Conservation (phyloP, 306 rosid species). For the Cyclanthera cordifolia region DNA sequence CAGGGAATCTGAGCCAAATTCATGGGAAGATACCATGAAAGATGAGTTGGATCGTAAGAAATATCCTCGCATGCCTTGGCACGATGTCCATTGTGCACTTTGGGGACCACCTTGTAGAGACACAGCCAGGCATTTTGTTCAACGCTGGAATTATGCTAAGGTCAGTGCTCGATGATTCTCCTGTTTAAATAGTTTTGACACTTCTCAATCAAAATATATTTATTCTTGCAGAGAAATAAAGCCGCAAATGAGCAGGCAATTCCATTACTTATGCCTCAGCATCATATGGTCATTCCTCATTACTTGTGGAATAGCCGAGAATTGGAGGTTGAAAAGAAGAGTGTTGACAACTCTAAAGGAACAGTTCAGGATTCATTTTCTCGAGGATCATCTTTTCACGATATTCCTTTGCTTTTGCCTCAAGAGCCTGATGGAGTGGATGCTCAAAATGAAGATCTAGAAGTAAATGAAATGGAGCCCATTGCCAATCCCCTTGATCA, state of each 20-base stretch:
- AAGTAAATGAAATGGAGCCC: slow-evolving; percentile 11
- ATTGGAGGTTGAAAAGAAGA: slow-evolving; percentile 33
- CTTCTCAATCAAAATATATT: slow-evolving; percentile 14
- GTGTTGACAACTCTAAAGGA: slow-evolving; percentile 19
- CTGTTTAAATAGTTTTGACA: slow-evolving; percentile 10
- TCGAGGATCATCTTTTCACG: slow-evolving; percentile 50
- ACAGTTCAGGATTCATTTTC: slow-evolving; percentile 60
- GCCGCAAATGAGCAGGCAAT: slow-evolving; percentile 90
- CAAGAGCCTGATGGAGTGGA: slow-evolving; percentile 46
- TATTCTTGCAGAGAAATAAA: slow-evolving; percentile 67
- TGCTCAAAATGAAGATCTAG: slow-evolving; percentile 33
- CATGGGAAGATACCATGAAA: slow-evolving; percentile 96
- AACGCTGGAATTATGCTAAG: slow-evolving; percentile 99
- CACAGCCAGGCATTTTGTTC: slow-evolving; percentile 95
- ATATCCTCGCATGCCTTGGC: slow-evolving; percentile 99
- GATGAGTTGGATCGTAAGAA: slow-evolving; percentile 84
- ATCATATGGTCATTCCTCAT: slow-evolving; percentile 99
- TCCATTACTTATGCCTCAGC: slow-evolving; percentile 98
- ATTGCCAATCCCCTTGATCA: slow-evolving; percentile 19
- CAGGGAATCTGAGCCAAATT: slow-evolving; percentile 98
- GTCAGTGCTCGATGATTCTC: slow-evolving; percentile 26
- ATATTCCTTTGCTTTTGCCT: slow-evolving; percentile 79
- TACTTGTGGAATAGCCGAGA: slow-evolving; percentile 65
- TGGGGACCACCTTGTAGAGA: slow-evolving; percentile 99
- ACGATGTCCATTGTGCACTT: slow-evolving; percentile 94